Evolutionary conservation across 139 green algal species (phyloP).

Genomic region (Microglena sp.): DNA sequence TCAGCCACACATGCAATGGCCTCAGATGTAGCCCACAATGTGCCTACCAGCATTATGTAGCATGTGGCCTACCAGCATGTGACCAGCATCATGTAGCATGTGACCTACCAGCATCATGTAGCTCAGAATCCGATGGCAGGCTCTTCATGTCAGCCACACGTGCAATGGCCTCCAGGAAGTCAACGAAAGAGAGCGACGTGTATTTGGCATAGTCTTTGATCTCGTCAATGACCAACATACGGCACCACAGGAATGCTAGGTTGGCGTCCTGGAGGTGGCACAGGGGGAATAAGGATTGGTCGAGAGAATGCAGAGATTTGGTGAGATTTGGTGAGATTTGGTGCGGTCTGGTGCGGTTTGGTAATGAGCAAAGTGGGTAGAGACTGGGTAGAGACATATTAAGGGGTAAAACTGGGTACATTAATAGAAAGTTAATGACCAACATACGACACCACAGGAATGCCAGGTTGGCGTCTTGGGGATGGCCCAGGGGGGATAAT

Average conservation of each 20-base stretch:
- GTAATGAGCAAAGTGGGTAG: too few relatives aligned
- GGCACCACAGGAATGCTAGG: conserved; percentile 55
- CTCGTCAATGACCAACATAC: conserved; percentile 64
- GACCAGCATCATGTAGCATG: too few relatives aligned
- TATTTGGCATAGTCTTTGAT: conserved; percentile 65
- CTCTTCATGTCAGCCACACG: conserved; percentile 57
- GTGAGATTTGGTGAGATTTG: too few relatives aligned
- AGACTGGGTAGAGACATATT: too few relatives aligned
- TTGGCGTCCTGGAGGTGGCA: conserved; percentile 32
- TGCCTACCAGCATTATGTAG: too few relatives aligned
- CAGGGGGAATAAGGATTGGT: neutral
- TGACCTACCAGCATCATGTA: too few relatives aligned
- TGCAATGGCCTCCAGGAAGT: conserved; percentile 64
- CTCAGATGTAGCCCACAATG: too few relatives aligned
- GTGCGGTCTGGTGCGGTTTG: too few relatives aligned
- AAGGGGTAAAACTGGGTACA: too few relatives aligned
- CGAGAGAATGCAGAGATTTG: too few relatives aligned
- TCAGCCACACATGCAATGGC: too few relatives aligned
- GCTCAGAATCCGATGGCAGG: conserved; percentile 37
- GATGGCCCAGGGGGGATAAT: neutral
- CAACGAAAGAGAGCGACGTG: conserved; percentile 50
- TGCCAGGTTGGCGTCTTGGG: conserved; percentile 42
- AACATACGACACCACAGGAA: conserved; percentile 63
- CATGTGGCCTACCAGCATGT: too few relatives aligned
- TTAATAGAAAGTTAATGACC: conserved; percentile 51